Conservation (phyloP, 208 protist species). For the Leishmania braziliensis region DNA sequence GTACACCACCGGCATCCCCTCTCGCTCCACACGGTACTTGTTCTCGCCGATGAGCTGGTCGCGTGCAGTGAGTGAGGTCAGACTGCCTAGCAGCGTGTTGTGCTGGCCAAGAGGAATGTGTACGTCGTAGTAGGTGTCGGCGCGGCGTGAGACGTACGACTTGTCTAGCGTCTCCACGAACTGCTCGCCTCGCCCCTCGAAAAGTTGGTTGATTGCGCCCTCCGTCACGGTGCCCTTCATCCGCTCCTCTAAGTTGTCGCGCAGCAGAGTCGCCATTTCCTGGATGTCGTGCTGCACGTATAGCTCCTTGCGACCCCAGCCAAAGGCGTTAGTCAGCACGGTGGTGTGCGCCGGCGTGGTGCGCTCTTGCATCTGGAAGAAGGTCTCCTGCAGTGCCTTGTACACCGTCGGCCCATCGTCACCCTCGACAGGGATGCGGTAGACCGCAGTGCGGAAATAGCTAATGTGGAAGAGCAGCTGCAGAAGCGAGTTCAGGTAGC, state of each 20-base stretch:
- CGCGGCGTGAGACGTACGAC: constrained; percentile 62
- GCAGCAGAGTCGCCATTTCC: constrained; percentile 87
- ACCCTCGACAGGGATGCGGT: constrained; percentile 64
- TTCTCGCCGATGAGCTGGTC: constrained; percentile 91
- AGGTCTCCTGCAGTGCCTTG: constrained; percentile 79
- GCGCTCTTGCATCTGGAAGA: constrained; percentile 87
- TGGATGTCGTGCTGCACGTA: constrained; percentile 93
- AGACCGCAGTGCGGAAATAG: constrained; percentile 88
- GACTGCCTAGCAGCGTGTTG: constrained; percentile 66
- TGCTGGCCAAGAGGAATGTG: constrained; percentile 78
- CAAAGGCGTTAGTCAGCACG: constrained; percentile 89
- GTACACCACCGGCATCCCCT: constrained; percentile 76
- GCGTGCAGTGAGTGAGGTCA: constrained; percentile 67
- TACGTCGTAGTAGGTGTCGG: constrained; percentile 91
- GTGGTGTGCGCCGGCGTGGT: constrained; percentile 68
- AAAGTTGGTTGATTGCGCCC: constrained; percentile 82
- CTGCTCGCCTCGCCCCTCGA: constrained; percentile 79
- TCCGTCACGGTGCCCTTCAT: constrained; percentile 91
- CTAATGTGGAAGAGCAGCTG: constrained; percentile 87
- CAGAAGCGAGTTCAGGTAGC: constrained; percentile 92
- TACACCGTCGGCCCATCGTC: constrained; percentile 45
- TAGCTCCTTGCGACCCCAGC: constrained; percentile 81
- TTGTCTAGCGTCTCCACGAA: constrained; percentile 86
- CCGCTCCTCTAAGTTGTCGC: constrained; percentile 86
- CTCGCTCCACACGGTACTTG: constrained; percentile 88